Base-by-base conservation (phyloP, 2,329 filamentous ascomycete species). In the Xylariaceae sp. region DNA sequence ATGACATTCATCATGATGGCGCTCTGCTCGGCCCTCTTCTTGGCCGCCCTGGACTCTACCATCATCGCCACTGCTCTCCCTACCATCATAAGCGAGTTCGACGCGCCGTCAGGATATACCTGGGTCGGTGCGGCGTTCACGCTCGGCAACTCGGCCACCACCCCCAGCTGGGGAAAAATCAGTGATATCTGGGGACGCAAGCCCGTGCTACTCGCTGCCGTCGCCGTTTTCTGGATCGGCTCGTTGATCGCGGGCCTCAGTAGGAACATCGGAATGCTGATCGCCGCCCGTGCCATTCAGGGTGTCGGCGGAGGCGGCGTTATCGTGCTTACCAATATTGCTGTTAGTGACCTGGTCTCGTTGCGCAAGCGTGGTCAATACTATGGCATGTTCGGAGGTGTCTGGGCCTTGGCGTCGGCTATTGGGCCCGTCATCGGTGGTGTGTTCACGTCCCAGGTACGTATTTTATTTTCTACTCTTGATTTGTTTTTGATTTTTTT, bases 121-220 rank as follows among this genome's bases (percentile, higher is more conserved):
- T 91, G 88, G 89, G 85, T 92, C 58, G 88, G 88, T 11, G 83
- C 80, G 39, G 83, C 87, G 2, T 92, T 88, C 65, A 75, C 90
- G 5, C 80, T 91, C 8, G 86, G 84, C 53, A 86, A 84, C 65
- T 84, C 86, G 1, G 80, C 76, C 68, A 79, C 80, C 1, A 81
- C 82, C 0, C 86, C 87, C 0, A 82, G 86, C 48, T 91, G 87
- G 87, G 86, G 85, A 53, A 80, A 81, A 62, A 65, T 83, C 46
- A 77, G 77, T 42, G 80, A 83, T 59, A 79, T 84, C 52, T 83
- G 78, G 69, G 80, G 80, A 29, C 77, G 80, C 46, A 83, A 82
- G 63, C 77, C 77, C 4, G 70, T 81, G 31, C 68, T 83, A 46
- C 72, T 83, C 42, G 62, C 67, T 9, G 75, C 79, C n/a, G 74